Conservation (phyloP, 2,329 filamentous ascomycete genomes). For the Penicillium concentricum region DNA sequence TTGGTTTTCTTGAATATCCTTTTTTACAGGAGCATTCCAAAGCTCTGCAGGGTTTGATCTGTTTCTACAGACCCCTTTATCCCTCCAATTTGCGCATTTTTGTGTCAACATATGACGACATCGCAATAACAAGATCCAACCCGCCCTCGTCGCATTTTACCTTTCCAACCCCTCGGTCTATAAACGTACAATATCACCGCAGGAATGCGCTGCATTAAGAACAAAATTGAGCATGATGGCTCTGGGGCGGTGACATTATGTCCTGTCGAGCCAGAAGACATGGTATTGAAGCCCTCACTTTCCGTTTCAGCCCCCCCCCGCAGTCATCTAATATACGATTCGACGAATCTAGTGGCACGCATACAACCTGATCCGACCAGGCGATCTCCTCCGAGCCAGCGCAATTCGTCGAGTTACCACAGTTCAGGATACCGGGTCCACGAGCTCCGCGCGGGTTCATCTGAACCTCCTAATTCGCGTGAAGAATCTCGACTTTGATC, state of each 20-base stretch:
- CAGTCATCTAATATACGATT: slow-evolving; percentile 7
- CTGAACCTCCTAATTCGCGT: slow-evolving; percentile 65
- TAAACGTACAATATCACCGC: not conserved
- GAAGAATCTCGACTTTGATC: slow-evolving; percentile 67
- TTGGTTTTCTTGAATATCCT: not conserved
- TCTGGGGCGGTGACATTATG: slow-evolving; percentile 64
- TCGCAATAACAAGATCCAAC: not conserved
- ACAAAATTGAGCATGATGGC: slow-evolving; percentile 65
- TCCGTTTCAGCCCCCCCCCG: not conserved
- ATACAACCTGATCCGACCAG: slow-evolving; percentile 68
- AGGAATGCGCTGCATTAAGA: slow-evolving; percentile 65
- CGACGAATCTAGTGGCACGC: slow-evolving; percentile 61
- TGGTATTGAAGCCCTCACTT: slow-evolving; percentile 49
- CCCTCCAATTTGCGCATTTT: not conserved
- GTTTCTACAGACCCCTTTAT: not conserved
- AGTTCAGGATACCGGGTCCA: slow-evolving; percentile 58
- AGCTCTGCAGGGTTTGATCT: too few relatives aligned
- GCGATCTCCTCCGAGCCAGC: slow-evolving; percentile 63
- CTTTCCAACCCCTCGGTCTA: not conserved
- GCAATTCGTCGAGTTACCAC: slow-evolving; percentile 67
- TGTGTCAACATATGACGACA: not conserved
- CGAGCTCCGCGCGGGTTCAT: slow-evolving; percentile 63
- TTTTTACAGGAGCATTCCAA: not conserved
- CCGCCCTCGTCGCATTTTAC: not conserved
- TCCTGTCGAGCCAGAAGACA: slow-evolving; percentile 73